A percentile compares a stretch with the other conserved stretches of the same genome.
These are phyloP conservation scores for Plantago rigida DNA, from an alignment of 305 asterid genomes.

Conservation along the genomic window DNA sequence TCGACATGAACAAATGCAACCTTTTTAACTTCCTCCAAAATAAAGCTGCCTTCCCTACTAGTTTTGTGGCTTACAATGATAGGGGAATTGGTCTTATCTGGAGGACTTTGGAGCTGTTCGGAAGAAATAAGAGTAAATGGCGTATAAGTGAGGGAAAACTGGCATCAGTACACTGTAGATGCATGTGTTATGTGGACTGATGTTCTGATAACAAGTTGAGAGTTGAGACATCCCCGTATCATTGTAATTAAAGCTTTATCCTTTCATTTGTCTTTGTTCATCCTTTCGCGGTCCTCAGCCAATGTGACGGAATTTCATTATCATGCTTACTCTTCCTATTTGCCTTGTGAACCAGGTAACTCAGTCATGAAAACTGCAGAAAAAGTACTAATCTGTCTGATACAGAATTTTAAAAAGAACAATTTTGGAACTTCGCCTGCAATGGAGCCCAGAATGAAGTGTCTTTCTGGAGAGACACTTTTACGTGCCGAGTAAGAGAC, in stretches of 20 bases:
- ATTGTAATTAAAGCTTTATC: no score
- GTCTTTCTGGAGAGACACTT: not conserved
- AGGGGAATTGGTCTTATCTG: not conserved
- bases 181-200: not conserved
- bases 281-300: not conserved
- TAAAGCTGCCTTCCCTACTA: not conserved
- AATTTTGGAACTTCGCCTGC: constrained; percentile 2
- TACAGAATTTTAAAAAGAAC: not conserved
- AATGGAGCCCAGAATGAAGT: not conserved
- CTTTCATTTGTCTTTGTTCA: no score
- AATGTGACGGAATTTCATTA: not conserved
- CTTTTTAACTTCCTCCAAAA: not conserved
- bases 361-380: not conserved
- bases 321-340: not conserved
- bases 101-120: not conserved
- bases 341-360: constrained; percentile 7
- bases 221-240: not conserved
- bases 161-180: not conserved
- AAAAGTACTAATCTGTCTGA: not conserved
- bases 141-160: constrained; percentile 4
- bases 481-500: constrained; percentile 3
- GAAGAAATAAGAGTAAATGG: not conserved
- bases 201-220: not conserved
- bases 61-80: not conserved
- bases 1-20: not conserved